Base-by-base conservation (phyloP, 208 protist genomes). In the Novymonas esmeraldas region DNA sequence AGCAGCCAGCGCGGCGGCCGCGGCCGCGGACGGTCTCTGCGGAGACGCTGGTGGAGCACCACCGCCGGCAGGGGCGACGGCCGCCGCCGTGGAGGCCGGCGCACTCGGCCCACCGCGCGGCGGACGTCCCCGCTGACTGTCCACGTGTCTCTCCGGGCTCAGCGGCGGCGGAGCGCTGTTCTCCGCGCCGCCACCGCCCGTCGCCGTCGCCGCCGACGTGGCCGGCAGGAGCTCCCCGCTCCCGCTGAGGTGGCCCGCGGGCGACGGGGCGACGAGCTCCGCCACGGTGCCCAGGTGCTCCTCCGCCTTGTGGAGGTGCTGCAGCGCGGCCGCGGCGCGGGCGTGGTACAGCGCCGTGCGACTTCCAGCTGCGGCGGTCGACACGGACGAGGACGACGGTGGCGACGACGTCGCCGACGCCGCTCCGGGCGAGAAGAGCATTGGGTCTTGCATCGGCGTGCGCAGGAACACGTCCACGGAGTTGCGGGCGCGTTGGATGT, bases 401-500 rank as follows among this genome's bases (percentile, higher is more conserved):
- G 72, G 58, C 11, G 64, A 52, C 24, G 52, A 24, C 36, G 28
- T 34, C 6, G 51, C 31, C 6, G 54, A 52, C 14, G 38, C 4
- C 49, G 61, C 22, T 1, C 58, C 57, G 24, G 64, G 57, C 6
- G 55, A 62, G 36, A 76, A 57, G 20, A 73, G 22, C 6, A 54
- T 66, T n/a, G 79, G 52, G 44, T 83, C 74, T 62, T 83, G 81
- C 73, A 82, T 87, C 0, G 82, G 67, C 2, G 80, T 84, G 22
- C 84, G 76, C 18, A 76, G 66, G 9, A 79, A 77, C 34, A 83
- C 41, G 58, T 87, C 82, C 0, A 82, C 59, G 22, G 84, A 71
- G 56, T 76, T 80, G 26, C 76, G 73, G 34, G 82, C 83, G 50
- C 88, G 73, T 56, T 77, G 59, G 16, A 90, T 65, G 64, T 87